These are phyloP conservation scores for Colletotrichum higginsianum DNA, from an alignment of 2,329 filamentous ascomycete species.

Conservation along the genomic window DNA sequence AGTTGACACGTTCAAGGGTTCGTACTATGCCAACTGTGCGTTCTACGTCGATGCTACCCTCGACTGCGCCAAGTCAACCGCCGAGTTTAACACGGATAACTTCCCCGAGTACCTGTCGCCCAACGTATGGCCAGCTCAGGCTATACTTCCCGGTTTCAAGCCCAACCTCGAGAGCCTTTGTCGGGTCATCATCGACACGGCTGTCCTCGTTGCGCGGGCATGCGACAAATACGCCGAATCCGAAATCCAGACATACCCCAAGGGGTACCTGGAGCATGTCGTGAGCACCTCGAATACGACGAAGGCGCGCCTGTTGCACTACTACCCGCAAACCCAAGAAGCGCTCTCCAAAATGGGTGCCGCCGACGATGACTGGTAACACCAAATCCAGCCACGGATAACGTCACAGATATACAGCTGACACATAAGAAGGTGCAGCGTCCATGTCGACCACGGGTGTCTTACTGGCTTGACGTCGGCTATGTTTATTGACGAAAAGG, in stretches of 20 bases:
- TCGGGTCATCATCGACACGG: conserved; percentile 88
- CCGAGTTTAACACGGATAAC: conserved; percentile 70
- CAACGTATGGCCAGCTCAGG: conserved; percentile 87
- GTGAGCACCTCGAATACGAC: conserved; percentile 89
- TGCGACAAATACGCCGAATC: conserved; percentile 88
- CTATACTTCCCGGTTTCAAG: conserved; percentile 82
- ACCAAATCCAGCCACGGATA: background rate
- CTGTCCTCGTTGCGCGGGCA: conserved; percentile 88
- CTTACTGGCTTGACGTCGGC: conserved; percentile 94
- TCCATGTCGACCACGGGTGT: conserved; percentile 84
- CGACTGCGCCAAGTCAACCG: conserved; percentile 73
- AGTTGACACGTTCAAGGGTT: conserved; percentile 85
- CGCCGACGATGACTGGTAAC: conserved; percentile 92
- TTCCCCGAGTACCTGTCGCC: conserved; percentile 92
- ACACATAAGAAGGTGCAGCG: background rate
- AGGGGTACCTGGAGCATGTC: conserved; percentile 87
- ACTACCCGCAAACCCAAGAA: conserved; percentile 76
- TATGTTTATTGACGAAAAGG: conserved; percentile 91
- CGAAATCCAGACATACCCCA: conserved; percentile 83
- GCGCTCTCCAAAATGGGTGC: conserved; percentile 47
- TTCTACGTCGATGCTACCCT: conserved; percentile 79
- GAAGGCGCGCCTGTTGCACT: conserved; percentile 93
- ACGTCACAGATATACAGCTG: background rate
- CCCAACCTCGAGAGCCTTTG: conserved; percentile 82
- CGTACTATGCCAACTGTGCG: conserved; percentile 87